These are phyloP conservation scores for Rhizopogon roseolus DNA, from an alignment of 768 basidiomycete genomes.

Conservation along the genomic window DNA sequence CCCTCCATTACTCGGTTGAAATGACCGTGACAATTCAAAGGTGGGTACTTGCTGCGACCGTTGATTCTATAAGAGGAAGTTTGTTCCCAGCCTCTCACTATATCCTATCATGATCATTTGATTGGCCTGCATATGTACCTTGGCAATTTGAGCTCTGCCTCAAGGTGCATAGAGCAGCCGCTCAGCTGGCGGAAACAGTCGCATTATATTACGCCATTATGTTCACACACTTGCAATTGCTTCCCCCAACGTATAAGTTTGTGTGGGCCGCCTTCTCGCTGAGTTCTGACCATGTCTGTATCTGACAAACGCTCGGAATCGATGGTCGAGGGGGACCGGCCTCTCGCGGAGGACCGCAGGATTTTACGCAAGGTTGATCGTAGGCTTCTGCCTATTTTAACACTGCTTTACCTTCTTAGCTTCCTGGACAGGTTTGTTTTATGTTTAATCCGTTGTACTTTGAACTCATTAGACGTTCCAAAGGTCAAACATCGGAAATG, in stretches of 20 bases:
- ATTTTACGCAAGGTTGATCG: constrained; percentile 30
- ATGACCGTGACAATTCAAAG: neutral
- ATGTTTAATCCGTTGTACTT: neutral
- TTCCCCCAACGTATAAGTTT: neutral
- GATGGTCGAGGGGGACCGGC: constrained; percentile 1
- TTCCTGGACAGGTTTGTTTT: constrained; percentile 34
- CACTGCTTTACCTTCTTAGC: constrained; percentile 34
- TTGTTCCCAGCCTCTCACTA: constrained; percentile 10
- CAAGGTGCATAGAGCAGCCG: no score
- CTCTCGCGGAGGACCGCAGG: constrained; percentile 15
- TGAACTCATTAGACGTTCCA: neutral
- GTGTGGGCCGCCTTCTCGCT: neutral
- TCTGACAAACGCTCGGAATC: constrained; percentile 4
- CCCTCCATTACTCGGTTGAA: constrained; percentile 61
- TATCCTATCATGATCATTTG: no score
- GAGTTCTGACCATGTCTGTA: constrained; percentile 3
- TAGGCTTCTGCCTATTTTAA: constrained; percentile 36
- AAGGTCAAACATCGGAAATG: constrained; percentile 35
- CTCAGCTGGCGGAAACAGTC: neutral
- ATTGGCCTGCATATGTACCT: no score
- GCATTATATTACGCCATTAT: constrained; percentile 2
- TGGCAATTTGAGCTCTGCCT: no score
- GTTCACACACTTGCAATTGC: neutral
- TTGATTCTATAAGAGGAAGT: constrained; percentile 8
- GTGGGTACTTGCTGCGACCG: no score